phyloP scores from a whole-genome alignment of 2,329 filamentous ascomycete species.

The Colletotrichum lindemuthianum region DNA sequence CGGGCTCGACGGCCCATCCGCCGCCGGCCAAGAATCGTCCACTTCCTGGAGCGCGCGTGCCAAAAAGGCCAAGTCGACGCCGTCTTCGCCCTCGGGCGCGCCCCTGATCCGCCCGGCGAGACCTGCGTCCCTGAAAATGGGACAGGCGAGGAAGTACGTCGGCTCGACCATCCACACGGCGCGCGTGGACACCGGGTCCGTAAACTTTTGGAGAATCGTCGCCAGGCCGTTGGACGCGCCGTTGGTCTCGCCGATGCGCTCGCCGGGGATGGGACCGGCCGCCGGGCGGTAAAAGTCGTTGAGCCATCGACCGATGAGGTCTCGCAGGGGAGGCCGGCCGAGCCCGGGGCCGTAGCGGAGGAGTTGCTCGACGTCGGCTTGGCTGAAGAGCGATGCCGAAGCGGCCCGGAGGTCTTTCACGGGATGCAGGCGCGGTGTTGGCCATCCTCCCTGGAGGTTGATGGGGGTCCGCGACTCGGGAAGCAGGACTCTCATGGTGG shows the following conservation, averaged over 20 bases:
- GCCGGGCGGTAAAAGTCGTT: conserved; percentile 63
- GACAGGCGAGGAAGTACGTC: conserved; percentile 82
- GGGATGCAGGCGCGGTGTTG: conserved; percentile 5
- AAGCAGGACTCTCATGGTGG: conserved; percentile 6
- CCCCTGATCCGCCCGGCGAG: conserved; percentile 64
- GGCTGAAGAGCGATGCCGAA: not conserved
- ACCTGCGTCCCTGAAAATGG: conserved; percentile 60
- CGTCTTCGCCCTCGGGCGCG: conserved; percentile 80
- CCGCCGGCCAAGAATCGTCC: conserved; percentile 3
- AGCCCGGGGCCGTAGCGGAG: conserved; percentile 9
- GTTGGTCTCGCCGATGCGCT: conserved; percentile 82
- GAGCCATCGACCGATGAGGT: conserved; percentile 73
- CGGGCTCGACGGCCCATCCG: not conserved
- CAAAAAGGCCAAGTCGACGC: conserved; percentile 74
- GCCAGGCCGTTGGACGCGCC: conserved; percentile 87
- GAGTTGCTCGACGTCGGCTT: not conserved
- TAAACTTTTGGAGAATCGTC: conserved; percentile 80
- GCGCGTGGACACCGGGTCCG: conserved; percentile 79
- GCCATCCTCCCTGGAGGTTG: conserved; percentile 15
- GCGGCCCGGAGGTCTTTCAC: conserved; percentile 6
- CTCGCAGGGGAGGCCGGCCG: not conserved
- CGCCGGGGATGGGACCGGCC: conserved; percentile 46
- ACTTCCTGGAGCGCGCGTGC: conserved; percentile 51
- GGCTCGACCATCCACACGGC: conserved; percentile 84
- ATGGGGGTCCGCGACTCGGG: conserved; percentile 4